A percentile compares a stretch with the other conserved stretches of the same genome.
Evolutionary conservation across 495 filamentous ascomycete genomes (phyloP).

Genomic region (Neurospora terricola): DNA sequence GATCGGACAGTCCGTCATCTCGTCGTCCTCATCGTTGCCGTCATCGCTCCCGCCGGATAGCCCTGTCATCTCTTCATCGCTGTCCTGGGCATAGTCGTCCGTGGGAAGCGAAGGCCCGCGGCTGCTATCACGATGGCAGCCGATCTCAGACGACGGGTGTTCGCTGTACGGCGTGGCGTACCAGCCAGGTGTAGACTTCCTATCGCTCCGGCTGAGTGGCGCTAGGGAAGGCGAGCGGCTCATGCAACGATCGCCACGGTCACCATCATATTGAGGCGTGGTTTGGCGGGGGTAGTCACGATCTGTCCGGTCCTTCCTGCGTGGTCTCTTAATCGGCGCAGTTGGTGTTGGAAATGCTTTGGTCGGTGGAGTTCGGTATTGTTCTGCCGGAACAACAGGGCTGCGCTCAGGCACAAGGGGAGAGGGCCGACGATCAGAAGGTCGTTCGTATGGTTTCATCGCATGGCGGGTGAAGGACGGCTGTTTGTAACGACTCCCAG

Average conservation of each 20-base stretch:
- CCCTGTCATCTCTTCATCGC: slow-evolving; percentile 7
- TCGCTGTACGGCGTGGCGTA: slow-evolving; percentile 47
- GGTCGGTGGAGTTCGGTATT: background rate
- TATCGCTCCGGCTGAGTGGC: slow-evolving; percentile 9
- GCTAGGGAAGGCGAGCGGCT: slow-evolving; percentile 22
- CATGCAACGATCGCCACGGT: slow-evolving; percentile 13
- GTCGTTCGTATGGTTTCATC: background rate
- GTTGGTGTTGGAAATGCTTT: background rate
- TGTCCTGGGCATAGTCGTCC: slow-evolving; percentile 13
- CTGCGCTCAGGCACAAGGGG: slow-evolving; percentile 22
- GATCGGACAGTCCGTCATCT: slow-evolving; percentile 1
- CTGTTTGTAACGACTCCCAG: slow-evolving; percentile 28
- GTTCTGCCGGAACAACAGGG: slow-evolving; percentile 9
- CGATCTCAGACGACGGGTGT: slow-evolving; percentile 15
- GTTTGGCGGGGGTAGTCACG: background rate
- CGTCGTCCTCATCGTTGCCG: slow-evolving; percentile 7
- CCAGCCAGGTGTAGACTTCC: slow-evolving; percentile 38
- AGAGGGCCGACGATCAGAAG: slow-evolving; percentile 28
- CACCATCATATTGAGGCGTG: background rate
- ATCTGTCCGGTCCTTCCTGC: background rate
- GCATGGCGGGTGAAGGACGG: slow-evolving; percentile 18
- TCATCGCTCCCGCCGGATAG: slow-evolving; percentile 4
- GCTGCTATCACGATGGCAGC: slow-evolving; percentile 13
- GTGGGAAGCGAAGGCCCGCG: slow-evolving; percentile 3
- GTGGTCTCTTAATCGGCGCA: background rate